Evolutionary conservation across 2,329 filamentous ascomycete genomes (phyloP), one percentile per base, ranked within the genome.

Genomic region (Elsinoe arachidis): DNA sequence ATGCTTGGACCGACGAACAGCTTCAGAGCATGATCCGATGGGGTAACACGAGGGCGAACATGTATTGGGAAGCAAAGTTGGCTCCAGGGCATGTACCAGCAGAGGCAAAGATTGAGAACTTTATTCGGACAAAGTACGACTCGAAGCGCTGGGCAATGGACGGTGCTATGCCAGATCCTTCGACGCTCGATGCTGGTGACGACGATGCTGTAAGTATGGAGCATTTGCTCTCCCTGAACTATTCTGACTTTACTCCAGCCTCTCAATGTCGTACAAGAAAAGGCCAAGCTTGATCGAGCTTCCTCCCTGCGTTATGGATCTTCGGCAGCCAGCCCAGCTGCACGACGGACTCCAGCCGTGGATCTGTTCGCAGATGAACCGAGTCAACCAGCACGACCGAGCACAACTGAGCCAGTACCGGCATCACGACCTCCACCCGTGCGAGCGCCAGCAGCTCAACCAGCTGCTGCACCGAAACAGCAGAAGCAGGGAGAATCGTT

Each of bases 61-160:
- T 95, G 78, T 85, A 97, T 72, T 99, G 92, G 92, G 95, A 99
- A 74, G 83, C 88, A 61, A 99, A 97, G 76, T 76, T 99, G 67
- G 90, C 92, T 2, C 76, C 86, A 12, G 91, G 91, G 59, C 93
- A 99, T 73, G 84, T 92, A 47, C 93, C 93, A 1, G 96, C 92
- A 19, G 95, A 99, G 76, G 82, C 88, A 77, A 99, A 99, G 80
- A 97, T 99, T 66, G 93, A 99, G 80, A 99, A 97, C 78, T 99
- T 99, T 69, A 97, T 99, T 67, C 85, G 93, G 64, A 99, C 95
- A 58, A 99, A 99, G 74, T 99, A 99, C 73, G 93, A 99, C 72
- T 87, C 93, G 56, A 97, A 96, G 81, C 82, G 95, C 75, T 99
- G 93, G 93, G 87, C 90, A n/a, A 97, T 97, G 91, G 93, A 99